Percentiles rank a stretch among this genome's conserved stretches.
Conservation (phyloP, 768 basidiomycete genomes). For the Xerocomus potaroensis region DNA sequence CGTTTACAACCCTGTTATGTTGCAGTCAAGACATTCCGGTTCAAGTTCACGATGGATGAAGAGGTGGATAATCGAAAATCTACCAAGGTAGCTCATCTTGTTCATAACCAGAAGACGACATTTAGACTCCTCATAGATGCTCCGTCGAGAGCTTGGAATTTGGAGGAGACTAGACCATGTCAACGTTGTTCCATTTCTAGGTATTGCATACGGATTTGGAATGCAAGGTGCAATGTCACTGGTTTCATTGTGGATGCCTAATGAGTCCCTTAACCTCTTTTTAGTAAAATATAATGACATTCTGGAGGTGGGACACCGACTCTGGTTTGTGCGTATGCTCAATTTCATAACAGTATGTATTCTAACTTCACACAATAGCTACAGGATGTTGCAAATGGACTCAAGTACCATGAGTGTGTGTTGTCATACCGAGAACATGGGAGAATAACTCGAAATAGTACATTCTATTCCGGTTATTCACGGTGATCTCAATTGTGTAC, state of each 20-base stretch:
- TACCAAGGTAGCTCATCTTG: too few species aligned
- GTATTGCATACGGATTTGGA: constrained; percentile 24
- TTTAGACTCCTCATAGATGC: constrained; percentile 9
- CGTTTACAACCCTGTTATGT: too few species aligned
- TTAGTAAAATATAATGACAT: constrained; percentile 1
- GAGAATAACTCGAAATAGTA: constrained; percentile 2
- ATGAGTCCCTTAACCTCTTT: constrained; percentile 21
- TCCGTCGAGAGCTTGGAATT: constrained; percentile 28
- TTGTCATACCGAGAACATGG: background rate
- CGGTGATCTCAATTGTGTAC: constrained; percentile 15
- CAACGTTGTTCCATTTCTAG: constrained; percentile 27
- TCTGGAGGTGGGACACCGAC: background rate
- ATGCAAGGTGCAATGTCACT: constrained; percentile 18
- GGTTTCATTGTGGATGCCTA: constrained; percentile 30
- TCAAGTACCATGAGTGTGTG: constrained; percentile 8
- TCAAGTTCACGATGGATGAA: too few species aligned
- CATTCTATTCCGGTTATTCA: constrained; percentile 12
- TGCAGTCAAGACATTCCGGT: too few species aligned
- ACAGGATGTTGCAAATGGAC: constrained; percentile 10
- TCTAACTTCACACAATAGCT: constrained; percentile 19
- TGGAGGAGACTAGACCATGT: constrained; percentile 24
- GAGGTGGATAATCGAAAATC: too few species aligned
- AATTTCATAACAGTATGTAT: too few species aligned
- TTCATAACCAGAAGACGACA: too few species aligned
- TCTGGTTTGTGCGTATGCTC: constrained; percentile 16